These are phyloP conservation scores for Beauveria brongniartii DNA, from an alignment of 2,329 filamentous ascomycete genomes.

Conservation along the genomic window DNA sequence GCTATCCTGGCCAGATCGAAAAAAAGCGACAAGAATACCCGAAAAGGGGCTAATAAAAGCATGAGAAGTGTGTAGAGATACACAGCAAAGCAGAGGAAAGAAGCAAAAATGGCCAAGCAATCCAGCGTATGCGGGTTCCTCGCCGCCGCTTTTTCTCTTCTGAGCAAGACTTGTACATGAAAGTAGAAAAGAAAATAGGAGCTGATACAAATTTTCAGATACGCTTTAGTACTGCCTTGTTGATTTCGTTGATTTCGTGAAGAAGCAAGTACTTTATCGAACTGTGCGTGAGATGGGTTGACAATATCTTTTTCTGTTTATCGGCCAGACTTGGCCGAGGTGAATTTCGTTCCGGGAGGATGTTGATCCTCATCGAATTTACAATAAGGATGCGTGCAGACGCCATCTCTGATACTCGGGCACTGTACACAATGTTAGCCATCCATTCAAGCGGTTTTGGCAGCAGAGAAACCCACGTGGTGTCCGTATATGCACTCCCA, in stretches of 20 bases:
- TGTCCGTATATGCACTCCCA: slow-evolving; percentile 57
- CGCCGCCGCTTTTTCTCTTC: neutral
- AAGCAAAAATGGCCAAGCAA: neutral
- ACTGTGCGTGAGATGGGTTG: neutral
- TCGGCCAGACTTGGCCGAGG: neutral
- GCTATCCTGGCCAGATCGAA: neutral
- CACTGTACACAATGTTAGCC: slow-evolving; percentile 32
- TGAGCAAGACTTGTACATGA: slow-evolving; percentile 1
- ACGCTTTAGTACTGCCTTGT: neutral
- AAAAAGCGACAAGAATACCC: neutral
- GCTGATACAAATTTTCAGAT: neutral
- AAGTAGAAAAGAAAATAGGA: neutral
- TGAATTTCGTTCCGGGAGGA: slow-evolving; percentile 46
- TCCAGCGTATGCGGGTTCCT: neutral
- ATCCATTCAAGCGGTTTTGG: neutral
- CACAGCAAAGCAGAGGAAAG: neutral
- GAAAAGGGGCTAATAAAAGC: neutral
- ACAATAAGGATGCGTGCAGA: slow-evolving; percentile 47
- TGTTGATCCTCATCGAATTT: slow-evolving; percentile 46
- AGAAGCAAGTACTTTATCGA: neutral
- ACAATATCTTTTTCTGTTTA: neutral
- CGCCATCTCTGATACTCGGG: slow-evolving; percentile 41
- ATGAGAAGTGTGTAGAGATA: neutral
- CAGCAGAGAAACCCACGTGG: slow-evolving; percentile 36
- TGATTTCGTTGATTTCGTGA: neutral